These are phyloP conservation scores for Plasmopara halstedii DNA, from an alignment of 352 stramenopile genomes.

Conservation along the genomic window DNA sequence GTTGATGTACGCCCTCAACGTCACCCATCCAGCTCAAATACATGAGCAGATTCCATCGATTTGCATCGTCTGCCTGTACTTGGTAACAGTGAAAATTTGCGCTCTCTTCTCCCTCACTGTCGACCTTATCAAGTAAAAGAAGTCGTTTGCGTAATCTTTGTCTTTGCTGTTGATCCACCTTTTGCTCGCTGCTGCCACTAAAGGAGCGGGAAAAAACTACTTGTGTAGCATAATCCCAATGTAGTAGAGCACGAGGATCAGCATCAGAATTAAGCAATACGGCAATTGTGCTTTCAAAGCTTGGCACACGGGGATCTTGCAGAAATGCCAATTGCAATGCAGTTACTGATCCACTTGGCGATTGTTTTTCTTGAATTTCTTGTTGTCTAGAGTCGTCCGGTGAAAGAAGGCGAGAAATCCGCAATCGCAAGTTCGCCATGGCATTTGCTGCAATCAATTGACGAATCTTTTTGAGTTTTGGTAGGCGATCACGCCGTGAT, in stretches of 20 bases:
- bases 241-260: constrained; percentile 34
- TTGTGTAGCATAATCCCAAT: constrained; percentile 53
- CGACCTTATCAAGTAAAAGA: constrained; percentile 22
- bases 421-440: constrained; percentile 41
- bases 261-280: constrained; percentile 38
- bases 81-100: constrained; percentile 20
- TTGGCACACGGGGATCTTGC: constrained; percentile 17
- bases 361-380: constrained; percentile 14
- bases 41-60: constrained; percentile 62
- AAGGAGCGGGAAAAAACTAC: constrained; percentile 25
- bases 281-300: constrained; percentile 27
- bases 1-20: constrained; percentile 27
- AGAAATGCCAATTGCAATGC: constrained; percentile 52
- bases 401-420: constrained; percentile 16
- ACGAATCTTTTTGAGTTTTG: constrained; percentile 27
- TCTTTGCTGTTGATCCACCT: constrained; percentile 14
- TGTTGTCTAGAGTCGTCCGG: constrained; percentile 8
- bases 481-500: constrained; percentile 28
- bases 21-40: constrained; percentile 50
- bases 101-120: constrained; percentile 16
- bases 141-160: constrained; percentile 23
- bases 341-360: constrained; percentile 19
- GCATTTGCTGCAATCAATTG: constrained; percentile 44
- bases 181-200: constrained; percentile 15
- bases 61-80: constrained; percentile 32